A percentile compares a stretch with the other conserved stretches of the same genome.
Conservation (phyloP, 225 moss, liverwort and hornwort genomes). For the Bryoerythrophyllum caledonicum region DNA sequence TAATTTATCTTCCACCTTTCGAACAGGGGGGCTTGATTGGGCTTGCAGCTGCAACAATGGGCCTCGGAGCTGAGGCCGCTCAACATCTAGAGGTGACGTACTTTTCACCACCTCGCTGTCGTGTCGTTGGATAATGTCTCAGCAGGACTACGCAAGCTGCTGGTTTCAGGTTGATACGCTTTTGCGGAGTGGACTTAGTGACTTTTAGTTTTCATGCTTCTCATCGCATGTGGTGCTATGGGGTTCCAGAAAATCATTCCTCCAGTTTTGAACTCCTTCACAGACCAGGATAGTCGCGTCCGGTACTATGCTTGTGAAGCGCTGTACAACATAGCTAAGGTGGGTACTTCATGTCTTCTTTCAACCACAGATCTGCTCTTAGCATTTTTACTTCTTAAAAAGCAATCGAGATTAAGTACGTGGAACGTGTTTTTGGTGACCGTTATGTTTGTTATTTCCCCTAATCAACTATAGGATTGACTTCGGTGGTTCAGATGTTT, state of each 20-base stretch:
- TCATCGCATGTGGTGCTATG: conserved; percentile 30
- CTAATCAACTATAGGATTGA: not conserved
- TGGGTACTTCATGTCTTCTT: conserved; percentile 25
- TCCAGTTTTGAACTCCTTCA: conserved; percentile 89
- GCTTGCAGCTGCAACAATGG: conserved; percentile 96
- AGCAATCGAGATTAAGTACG: conserved; percentile 4
- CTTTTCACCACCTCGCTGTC: not conserved
- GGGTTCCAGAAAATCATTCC: conserved; percentile 85
- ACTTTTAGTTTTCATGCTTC: conserved; percentile 23
- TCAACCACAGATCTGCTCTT: conserved; percentile 6
- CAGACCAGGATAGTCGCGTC: conserved; percentile 92
- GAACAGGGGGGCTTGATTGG: conserved; percentile 92
- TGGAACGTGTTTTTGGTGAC: conserved; percentile 3
- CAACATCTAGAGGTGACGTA: conserved; percentile 81
- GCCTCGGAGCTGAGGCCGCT: conserved; percentile 82
- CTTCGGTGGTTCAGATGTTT: conserved; percentile 7
- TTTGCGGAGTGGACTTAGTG: not conserved
- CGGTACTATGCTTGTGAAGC: conserved; percentile 97
- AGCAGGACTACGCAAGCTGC: conserved; percentile 15
- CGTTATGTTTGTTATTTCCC: not conserved
- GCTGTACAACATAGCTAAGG: conserved; percentile 98
- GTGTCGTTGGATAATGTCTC: not conserved
- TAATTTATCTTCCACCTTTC: conserved; percentile 11
- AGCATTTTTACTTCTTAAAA: not conserved
- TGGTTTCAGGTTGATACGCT: conserved; percentile 14